phyloP scores from a whole-genome alignment of 371 early-diverging fungal species.

The Lichtheimia ramosa region DNA sequence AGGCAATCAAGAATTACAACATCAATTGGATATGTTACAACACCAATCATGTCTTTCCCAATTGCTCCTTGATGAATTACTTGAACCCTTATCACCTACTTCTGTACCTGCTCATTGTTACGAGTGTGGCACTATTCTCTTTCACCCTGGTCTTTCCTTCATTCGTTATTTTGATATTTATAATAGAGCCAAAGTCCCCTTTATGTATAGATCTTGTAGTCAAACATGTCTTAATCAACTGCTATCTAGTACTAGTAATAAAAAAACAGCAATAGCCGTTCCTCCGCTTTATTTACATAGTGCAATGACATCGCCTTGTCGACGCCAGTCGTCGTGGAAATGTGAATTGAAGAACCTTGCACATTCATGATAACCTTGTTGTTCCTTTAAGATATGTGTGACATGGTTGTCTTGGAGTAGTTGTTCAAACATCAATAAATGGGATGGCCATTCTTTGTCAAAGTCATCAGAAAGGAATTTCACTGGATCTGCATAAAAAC shows the following conservation, averaged over 20 bases:
- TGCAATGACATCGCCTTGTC: slow-evolving; percentile 83
- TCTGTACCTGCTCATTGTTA: slow-evolving; percentile 1
- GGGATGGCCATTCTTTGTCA: slow-evolving; percentile 48
- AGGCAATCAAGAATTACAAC: background rate
- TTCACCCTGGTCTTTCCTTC: slow-evolving; percentile 12
- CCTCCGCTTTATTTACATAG: slow-evolving; percentile 24
- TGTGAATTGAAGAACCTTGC: slow-evolving; percentile 88
- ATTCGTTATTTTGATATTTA: slow-evolving; percentile 4
- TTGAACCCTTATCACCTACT: slow-evolving; percentile 2
- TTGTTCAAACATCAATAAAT: slow-evolving; percentile 71
- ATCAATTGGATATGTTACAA: too few species aligned
- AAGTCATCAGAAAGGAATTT: slow-evolving; percentile 44
- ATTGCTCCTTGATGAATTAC: slow-evolving; percentile 6
- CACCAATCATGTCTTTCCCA: slow-evolving; percentile 4
- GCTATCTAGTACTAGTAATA: background rate
- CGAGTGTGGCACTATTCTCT: slow-evolving; percentile 9
- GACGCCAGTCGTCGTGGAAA: slow-evolving; percentile 78
- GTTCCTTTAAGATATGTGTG: slow-evolving; percentile 5
- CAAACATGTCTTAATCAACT: slow-evolving; percentile 14
- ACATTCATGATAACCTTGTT: slow-evolving; percentile 50
- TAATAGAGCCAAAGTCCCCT: slow-evolving; percentile 1
- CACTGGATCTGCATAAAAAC: slow-evolving; percentile 75
- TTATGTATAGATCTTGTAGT: slow-evolving; percentile 14
- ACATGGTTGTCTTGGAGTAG: slow-evolving; percentile 23
- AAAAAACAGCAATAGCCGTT: background rate